Conservation (phyloP, 2,329 filamentous ascomycete genomes). For the Alternaria postmessia region DNA sequence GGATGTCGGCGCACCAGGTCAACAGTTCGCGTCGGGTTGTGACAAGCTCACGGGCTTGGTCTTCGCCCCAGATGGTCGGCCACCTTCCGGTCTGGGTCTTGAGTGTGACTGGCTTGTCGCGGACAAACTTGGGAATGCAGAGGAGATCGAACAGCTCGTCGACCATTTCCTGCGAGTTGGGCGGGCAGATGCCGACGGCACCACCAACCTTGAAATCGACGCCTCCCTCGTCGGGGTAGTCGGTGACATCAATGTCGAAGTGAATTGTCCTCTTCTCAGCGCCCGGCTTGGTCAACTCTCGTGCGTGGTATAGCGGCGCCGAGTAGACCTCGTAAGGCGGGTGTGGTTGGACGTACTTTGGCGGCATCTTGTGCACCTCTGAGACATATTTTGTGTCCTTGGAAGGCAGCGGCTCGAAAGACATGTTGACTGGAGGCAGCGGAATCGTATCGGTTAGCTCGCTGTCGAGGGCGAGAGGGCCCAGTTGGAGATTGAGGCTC, state of each 20-base stretch:
- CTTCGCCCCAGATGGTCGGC: conserved; percentile 98
- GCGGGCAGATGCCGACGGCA: conserved; percentile 90
- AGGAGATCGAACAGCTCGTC: conserved; percentile 86
- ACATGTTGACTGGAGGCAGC: conserved; percentile 78
- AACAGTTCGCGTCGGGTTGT: conserved; percentile 92
- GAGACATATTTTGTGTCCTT: conserved; percentile 53
- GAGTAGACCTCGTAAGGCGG: conserved; percentile 91
- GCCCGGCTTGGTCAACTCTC: conserved; percentile 85
- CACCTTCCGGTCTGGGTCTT: conserved; percentile 84
- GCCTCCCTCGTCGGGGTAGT: conserved; percentile 84
- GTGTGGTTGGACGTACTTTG: conserved; percentile 90
- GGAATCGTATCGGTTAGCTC: conserved; percentile 74
- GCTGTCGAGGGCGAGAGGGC: conserved; percentile 73
- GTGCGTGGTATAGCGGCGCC: conserved; percentile 82
- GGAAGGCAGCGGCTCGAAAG: conserved; percentile 67
- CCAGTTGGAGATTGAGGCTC: conserved; percentile 78
- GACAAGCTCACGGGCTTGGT: conserved; percentile 81
- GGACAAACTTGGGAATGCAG: conserved; percentile 79
- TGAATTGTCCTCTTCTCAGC: conserved; percentile 98
- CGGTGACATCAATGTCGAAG: conserved; percentile 94
- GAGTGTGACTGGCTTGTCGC: conserved; percentile 82
- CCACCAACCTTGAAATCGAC: conserved; percentile 97
- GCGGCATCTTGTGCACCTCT: conserved; percentile 70
- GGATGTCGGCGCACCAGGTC: conserved; percentile 93
- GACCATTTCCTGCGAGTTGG: conserved; percentile 79